Conservation (phyloP, 371 early-diverging fungal genomes). For the Phascolomyces articulosus region DNA sequence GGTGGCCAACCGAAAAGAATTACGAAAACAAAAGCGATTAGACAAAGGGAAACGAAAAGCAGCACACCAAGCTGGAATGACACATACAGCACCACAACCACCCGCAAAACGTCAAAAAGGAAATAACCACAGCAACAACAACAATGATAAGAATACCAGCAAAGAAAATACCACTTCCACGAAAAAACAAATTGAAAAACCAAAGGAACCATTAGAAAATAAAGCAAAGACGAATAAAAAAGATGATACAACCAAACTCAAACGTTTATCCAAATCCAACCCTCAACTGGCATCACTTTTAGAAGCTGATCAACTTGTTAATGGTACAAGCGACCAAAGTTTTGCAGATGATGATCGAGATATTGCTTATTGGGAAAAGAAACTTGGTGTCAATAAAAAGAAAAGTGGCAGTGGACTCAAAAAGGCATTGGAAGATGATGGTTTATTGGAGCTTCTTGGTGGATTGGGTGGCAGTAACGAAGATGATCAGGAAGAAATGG, state of each 20-base stretch:
- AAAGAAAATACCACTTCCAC: neutral
- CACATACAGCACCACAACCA: conserved; percentile 14
- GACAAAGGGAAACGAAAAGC: conserved; percentile 45
- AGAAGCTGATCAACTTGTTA: conserved; percentile 58
- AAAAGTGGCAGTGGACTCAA: conserved; percentile 44
- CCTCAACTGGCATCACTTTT: conserved; percentile 71
- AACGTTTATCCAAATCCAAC: conserved; percentile 69
- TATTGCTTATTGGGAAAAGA: conserved; percentile 77
- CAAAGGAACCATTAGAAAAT: neutral
- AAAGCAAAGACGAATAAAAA: neutral
- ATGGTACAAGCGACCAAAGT: conserved; percentile 28
- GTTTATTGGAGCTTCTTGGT: conserved; percentile 48
- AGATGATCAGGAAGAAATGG: conserved; percentile 12
- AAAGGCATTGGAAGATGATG: conserved; percentile 66
- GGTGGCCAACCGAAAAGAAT: conserved; percentile 35
- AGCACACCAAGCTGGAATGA: conserved; percentile 18
- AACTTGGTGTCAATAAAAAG: conserved; percentile 73
- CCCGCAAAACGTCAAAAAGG: conserved; percentile 34
- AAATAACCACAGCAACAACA: conserved; percentile 1
- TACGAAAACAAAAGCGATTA: conserved; percentile 43
- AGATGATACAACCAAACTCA: conserved; percentile 24
- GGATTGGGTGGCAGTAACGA: conserved; percentile 23
- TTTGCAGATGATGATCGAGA: conserved; percentile 76
- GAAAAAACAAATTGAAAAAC: conserved; percentile 4
- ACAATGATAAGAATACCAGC: conserved; percentile 8